A percentile compares a stretch with the other conserved stretches of the same genome.
phyloP scores from a whole-genome alignment of 2,329 filamentous ascomycete genomes.

The Alternaria solani region DNA sequence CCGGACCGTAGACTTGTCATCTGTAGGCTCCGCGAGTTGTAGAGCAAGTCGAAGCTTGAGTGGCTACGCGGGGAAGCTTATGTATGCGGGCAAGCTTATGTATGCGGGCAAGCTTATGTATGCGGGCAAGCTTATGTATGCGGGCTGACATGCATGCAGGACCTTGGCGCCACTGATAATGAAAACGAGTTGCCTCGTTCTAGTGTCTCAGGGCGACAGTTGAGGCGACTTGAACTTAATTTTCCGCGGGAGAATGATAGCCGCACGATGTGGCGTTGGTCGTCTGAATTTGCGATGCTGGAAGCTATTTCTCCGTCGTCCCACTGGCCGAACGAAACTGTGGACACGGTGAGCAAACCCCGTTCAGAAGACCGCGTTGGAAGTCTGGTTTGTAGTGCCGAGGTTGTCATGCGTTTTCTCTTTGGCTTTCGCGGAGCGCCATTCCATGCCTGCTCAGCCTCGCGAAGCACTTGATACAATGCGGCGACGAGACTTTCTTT shows the following conservation, averaged over 20 bases:
- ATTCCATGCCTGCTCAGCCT: neutral
- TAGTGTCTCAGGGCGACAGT: neutral
- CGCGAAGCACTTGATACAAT: conserved; percentile 26
- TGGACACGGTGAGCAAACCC: neutral
- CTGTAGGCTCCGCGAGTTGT: conserved; percentile 6
- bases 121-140: conserved; percentile 26
- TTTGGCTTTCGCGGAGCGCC: conserved; percentile 4
- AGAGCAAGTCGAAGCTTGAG: conserved; percentile 22
- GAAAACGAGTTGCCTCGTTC: neutral
- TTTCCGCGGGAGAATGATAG: neutral
- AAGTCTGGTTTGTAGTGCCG: neutral
- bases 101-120: too few relatives aligned
- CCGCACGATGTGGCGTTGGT: neutral
- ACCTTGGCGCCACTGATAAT: neutral
- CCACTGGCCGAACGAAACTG: neutral
- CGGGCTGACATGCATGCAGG: conserved; percentile 30
- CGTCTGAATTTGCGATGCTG: neutral
- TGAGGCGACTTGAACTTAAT: neutral
- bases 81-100: too few relatives aligned
- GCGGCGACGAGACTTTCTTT: conserved; percentile 26
- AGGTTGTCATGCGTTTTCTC: neutral
- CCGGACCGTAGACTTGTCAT: conserved; percentile 4
- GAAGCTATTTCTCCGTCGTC: neutral
- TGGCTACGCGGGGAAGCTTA: conserved; percentile 28
- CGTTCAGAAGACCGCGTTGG: neutral